Percentiles rank a stretch among this genome's conserved stretches.
phyloP scores from a whole-genome alignment of 305 asterid genomes.

The Caryopteris hybrid region DNA sequence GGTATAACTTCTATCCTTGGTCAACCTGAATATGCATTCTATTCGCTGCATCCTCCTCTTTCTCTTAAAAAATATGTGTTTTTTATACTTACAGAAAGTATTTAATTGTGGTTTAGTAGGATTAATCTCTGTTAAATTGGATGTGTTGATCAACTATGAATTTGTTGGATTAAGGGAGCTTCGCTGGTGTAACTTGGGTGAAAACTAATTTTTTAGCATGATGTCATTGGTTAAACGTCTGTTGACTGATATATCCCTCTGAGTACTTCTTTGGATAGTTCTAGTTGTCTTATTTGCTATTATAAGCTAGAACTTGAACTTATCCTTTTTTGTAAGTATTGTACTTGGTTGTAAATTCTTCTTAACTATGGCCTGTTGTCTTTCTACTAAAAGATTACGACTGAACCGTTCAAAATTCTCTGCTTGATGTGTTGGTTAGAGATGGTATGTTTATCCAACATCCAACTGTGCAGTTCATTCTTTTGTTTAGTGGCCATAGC shows the following conservation, averaged over 20 bases:
- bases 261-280: not conserved
- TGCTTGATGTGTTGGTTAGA: not conserved
- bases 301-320: not conserved
- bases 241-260: constrained; percentile 3
- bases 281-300: not conserved
- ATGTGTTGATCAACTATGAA: not conserved
- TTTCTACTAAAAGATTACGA: not conserved
- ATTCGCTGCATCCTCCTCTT: not conserved
- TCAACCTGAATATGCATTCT: constrained; percentile 1
- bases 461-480: not conserved
- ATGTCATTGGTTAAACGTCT: not conserved
- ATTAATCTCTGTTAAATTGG: not conserved
- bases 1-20: constrained; percentile 48
- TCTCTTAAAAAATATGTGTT: not conserved
- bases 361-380: not conserved
- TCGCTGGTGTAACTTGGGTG: not conserved
- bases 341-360: not conserved
- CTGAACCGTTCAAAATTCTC: not conserved
- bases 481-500: no score
- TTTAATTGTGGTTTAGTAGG: not conserved
- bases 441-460: not conserved
- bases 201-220: not conserved
- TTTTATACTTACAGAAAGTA: not conserved
- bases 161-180: constrained; percentile 7
- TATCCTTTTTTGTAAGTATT: not conserved